Conservation (phyloP, 2,329 filamentous ascomycete species). For the Byssoonygena ceratinophila region DNA sequence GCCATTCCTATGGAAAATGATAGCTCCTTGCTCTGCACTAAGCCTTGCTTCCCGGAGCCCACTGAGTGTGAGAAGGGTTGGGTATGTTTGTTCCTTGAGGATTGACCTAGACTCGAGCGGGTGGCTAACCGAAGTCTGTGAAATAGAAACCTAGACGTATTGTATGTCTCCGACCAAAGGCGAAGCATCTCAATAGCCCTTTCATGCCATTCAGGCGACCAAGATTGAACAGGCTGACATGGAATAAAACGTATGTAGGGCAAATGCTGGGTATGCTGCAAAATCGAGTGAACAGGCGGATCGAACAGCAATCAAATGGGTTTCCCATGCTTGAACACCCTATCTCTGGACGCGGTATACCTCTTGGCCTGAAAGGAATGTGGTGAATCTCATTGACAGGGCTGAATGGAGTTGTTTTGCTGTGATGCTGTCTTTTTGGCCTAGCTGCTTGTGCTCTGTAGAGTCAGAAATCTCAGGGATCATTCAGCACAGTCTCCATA, state of each 20-base stretch:
- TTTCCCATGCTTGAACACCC: too few species aligned
- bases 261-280: slow-evolving; percentile 2
- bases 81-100: not conserved
- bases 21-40: not conserved
- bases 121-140: not conserved
- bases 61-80: not conserved
- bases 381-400: too few species aligned
- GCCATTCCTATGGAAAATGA: not conserved
- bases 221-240: not conserved
- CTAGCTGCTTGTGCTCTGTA: too few species aligned
- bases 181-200: not conserved
- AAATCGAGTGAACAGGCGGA: not conserved
- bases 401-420: too few species aligned
- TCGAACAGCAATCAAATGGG: too few species aligned
- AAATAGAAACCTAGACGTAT: not conserved
- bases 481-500: too few species aligned
- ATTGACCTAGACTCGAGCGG: not conserved
- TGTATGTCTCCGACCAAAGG: not conserved
- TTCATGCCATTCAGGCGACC: not conserved
- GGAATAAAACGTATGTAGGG: not conserved
- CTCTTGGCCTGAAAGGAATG: too few species aligned
- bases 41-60: not conserved
- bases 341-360: too few species aligned
- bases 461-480: too few species aligned
- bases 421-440: too few species aligned